Conservation (phyloP, 148 eudicot species). For the Rhododendron molle region DNA sequence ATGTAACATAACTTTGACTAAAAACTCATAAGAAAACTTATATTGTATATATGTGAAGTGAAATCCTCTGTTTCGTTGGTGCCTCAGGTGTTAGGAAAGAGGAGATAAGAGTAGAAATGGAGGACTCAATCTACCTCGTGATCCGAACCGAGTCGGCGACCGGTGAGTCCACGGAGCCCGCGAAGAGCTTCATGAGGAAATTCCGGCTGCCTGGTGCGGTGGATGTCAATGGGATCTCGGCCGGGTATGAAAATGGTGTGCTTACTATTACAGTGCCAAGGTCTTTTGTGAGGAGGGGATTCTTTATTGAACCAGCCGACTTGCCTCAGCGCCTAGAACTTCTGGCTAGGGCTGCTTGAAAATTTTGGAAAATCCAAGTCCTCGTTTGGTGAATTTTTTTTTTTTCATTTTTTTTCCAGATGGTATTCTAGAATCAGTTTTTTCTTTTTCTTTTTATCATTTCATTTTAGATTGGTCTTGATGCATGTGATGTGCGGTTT, state of each 20-base stretch:
- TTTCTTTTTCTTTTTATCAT: not conserved
- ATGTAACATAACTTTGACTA: too few species aligned
- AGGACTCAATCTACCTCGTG: conserved; percentile 64
- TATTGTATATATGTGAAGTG: not conserved
- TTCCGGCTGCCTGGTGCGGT: conserved; percentile 56
- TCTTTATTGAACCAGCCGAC: conserved; percentile 47
- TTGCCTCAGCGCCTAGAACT: conserved; percentile 23
- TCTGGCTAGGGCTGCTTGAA: conserved; percentile 66
- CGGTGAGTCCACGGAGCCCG: conserved; percentile 19
- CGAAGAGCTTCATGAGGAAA: conserved; percentile 51
- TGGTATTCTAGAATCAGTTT: not conserved
- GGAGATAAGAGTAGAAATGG: conserved; percentile 66
- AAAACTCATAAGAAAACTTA: too few species aligned
- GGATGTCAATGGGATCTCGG: conserved; percentile 59
- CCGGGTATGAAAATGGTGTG: conserved; percentile 66
- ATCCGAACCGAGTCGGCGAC: conserved; percentile 40
- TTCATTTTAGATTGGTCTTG: not conserved
- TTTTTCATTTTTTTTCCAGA: too few species aligned
- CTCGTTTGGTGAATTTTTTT: not conserved
- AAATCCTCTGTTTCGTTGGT: not conserved
- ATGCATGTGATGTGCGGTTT: not conserved
- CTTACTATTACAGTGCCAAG: conserved; percentile 67
- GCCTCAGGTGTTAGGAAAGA: conserved; percentile 62
- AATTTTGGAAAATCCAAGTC: not conserved
- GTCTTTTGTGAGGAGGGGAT: conserved; percentile 38